Base-by-base conservation (phyloP, 371 early-diverging fungal genomes). In the Synchytrium microbalum region DNA sequence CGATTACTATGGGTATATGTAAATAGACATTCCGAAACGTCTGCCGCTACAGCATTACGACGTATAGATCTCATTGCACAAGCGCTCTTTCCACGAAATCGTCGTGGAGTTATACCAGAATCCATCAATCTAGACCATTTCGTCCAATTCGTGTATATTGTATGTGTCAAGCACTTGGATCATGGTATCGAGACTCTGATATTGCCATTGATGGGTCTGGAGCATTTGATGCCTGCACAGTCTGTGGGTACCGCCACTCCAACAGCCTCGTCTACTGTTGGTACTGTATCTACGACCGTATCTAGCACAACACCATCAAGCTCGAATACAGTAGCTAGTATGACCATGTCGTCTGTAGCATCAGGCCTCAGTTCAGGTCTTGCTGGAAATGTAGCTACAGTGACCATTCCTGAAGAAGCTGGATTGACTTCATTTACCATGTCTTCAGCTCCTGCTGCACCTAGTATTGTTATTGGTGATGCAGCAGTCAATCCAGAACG, bases 1-100 rank as follows among this genome's bases (percentile, higher is more conserved):
- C 87, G 95, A 5, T 74, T 96, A 38, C 68, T 91, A 25, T 98
- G 98, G 98, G 92, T 92, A 1, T 95, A 93, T 65, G 71, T 96
- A 14, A 93, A 90, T 72, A 86, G 96, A 55, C 92, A 88, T 66
- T 79, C 81, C 2, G 94, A 92, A 61, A 75, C 88, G 1, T 54
- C 70, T 32, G 79, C 81, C 3, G 68, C 78, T 13, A 75, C 70
- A 8, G 76, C 84, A 0, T 77, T 81, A 31, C 85, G 85, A 62
- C 75, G 81, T 33, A 69, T 90, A 19, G 91, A 89, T 61, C 67
- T 66, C 1, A 75, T 91, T 33, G 76, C 88, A 53, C 84, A 84
- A 62, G 54, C 71, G 28, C 60, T 83, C 54, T 75, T 75, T 63
- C 71, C 72, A 13, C 74, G 78, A 14, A 58, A 62, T 27, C 79